Conservation (phyloP, 176 grass and related monocot species). For the Carex cristatella region DNA sequence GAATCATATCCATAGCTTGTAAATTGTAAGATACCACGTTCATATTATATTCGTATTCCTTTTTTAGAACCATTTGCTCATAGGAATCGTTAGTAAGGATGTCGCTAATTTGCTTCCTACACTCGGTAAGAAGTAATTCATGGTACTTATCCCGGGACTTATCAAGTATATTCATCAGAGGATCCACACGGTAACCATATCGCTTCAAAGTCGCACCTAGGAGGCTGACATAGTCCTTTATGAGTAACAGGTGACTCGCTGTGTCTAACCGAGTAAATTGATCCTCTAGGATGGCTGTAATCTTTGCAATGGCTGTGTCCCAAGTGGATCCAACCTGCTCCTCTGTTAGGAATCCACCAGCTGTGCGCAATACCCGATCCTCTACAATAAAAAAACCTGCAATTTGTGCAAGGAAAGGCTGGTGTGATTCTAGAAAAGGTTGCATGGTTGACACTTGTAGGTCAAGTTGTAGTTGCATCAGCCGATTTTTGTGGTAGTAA, state of each 20-base stretch:
- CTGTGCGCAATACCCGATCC: slow-evolving; percentile 52
- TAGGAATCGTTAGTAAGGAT: slow-evolving; percentile 50
- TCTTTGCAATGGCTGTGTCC: slow-evolving; percentile 57
- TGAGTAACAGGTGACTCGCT: slow-evolving; percentile 52
- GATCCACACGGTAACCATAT: slow-evolving; percentile 42
- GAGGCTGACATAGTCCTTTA: slow-evolving; percentile 67
- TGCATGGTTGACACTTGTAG: slow-evolving; percentile 56
- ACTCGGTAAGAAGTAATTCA: slow-evolving; percentile 56
- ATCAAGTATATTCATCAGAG: slow-evolving; percentile 52
- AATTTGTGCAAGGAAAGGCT: slow-evolving; percentile 59
- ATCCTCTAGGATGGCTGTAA: slow-evolving; percentile 55
- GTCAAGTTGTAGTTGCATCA: slow-evolving; percentile 81
- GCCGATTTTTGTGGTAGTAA: slow-evolving; percentile 64
- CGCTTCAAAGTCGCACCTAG: slow-evolving; percentile 45
- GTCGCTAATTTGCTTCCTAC: slow-evolving; percentile 43
- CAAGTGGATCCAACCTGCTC: slow-evolving; percentile 60
- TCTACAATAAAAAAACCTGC: slow-evolving; percentile 87
- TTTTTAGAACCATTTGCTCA: slow-evolving; percentile 54
- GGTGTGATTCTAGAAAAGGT: slow-evolving; percentile 68
- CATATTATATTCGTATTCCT: slow-evolving; percentile 56
- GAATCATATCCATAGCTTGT: slow-evolving; percentile 36
- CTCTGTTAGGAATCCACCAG: slow-evolving; percentile 62
- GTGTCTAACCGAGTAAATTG: slow-evolving; percentile 53
- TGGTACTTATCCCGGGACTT: slow-evolving; percentile 63
- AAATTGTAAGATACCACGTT: slow-evolving; percentile 65